Conservation (phyloP, 208 protist genomes). For the Ichthyophonus hoferi region DNA sequence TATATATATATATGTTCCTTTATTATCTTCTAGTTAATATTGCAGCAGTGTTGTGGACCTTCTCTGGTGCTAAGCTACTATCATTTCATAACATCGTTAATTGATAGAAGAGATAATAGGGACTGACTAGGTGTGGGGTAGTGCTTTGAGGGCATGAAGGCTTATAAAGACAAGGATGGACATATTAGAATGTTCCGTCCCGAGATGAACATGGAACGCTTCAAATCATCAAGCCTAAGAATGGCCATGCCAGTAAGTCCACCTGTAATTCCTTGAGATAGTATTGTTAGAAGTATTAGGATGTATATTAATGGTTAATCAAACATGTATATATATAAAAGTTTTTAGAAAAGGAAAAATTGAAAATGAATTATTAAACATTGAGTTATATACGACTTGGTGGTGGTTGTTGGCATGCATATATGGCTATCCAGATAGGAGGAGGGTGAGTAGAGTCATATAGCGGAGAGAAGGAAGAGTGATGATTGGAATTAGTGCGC, state of each 20-base stretch:
- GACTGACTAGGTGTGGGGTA: not conserved
- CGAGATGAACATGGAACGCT: constrained; percentile 83
- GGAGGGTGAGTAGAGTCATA: not conserved
- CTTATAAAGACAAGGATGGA: constrained; percentile 78
- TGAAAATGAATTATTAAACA: no score
- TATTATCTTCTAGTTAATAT: no score
- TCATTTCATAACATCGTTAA: no score
- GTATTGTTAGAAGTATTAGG: no score
- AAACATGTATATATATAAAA: no score
- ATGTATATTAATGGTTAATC: no score
- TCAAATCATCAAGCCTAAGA: constrained; percentile 73
- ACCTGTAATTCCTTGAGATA: no score
- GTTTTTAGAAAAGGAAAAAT: no score
- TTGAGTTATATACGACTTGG: no score
- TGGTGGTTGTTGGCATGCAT: not conserved
- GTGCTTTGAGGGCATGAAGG: constrained; percentile 95
- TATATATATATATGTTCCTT: constrained; percentile 3
- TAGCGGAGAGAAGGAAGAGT: not conserved
- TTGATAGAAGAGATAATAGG: no score
- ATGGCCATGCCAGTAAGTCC: constrained; percentile 77
- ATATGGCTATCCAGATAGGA: not conserved
- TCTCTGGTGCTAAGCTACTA: no score
- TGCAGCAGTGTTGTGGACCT: no score
- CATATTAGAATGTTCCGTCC: constrained; percentile 89
- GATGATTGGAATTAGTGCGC: not conserved